Evolutionary conservation across 2,329 filamentous ascomycete species (phyloP).

Genomic region (Pseudogymnoascus sp.): DNA sequence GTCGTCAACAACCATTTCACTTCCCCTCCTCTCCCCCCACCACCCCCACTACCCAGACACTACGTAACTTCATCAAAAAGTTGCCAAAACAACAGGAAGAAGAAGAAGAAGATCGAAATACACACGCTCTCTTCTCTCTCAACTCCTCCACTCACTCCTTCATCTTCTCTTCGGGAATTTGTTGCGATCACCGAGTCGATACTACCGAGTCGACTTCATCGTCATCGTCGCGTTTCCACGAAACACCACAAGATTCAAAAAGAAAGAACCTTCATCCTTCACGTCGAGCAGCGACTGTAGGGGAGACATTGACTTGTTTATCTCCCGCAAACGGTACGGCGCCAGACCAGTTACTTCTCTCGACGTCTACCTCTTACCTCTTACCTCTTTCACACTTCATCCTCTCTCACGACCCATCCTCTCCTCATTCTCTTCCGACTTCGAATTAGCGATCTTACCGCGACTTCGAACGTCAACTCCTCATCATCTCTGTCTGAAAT

Average conservation of each 20-base stretch:
- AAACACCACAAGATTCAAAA: constrained; percentile 13
- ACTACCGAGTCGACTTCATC: constrained; percentile 10
- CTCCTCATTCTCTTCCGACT: neutral
- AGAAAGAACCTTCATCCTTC: constrained; percentile 11
- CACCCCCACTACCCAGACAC: constrained; percentile 12
- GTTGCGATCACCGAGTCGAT: constrained; percentile 10
- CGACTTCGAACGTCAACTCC: constrained; percentile 14
- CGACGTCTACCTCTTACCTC: constrained; percentile 13
- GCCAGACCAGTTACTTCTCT: constrained; percentile 14
- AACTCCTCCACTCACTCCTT: neutral
- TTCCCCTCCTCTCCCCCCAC: constrained; percentile 1
- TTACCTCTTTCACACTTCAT: constrained; percentile 8
- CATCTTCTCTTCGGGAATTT: neutral
- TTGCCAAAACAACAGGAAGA: neutral
- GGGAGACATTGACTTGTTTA: constrained; percentile 98
- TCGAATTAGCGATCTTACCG: neutral
- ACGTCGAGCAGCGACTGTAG: constrained; percentile 44
- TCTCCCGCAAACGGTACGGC: constrained; percentile 69
- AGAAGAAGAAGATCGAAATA: neutral
- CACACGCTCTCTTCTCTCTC: neutral
- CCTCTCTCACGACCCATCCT: constrained; percentile 5
- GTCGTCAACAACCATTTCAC: constrained; percentile 15
- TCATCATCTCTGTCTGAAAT: constrained; percentile 14
- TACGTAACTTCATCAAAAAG: constrained; percentile 4
- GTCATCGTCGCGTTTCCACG: constrained; percentile 18